Conservation (phyloP, 1,139 yeast genomes). For the Entelexis paramagnoliae region DNA sequence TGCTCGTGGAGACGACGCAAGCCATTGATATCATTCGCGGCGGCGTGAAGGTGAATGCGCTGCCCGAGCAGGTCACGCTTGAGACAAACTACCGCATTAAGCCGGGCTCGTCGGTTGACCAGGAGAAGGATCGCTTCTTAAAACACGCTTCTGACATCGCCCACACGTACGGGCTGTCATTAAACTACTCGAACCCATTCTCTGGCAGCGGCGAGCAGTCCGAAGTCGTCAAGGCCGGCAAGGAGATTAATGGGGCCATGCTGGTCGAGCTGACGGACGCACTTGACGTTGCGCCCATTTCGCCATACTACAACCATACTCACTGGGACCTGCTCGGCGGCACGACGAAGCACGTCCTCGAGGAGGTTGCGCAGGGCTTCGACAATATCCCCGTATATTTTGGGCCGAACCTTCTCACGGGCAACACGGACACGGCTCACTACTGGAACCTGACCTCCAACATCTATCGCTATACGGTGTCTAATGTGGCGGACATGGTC, state of each 20-base stretch:
- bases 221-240: not conserved
- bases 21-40: conserved; percentile 62
- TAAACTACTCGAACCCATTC: conserved; percentile 9
- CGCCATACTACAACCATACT: conserved; percentile 35
- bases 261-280: conserved; percentile 9
- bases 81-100: conserved; percentile 52
- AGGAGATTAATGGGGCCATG: conserved; percentile 5
- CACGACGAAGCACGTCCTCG: conserved; percentile 45
- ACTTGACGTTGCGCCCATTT: conserved; percentile 18
- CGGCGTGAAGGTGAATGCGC: conserved; percentile 60
- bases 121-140: conserved; percentile 36
- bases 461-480: conserved; percentile 52
- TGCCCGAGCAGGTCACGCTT: conserved; percentile 56
- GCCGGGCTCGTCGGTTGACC: conserved; percentile 40
- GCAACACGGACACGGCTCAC: conserved; percentile 69
- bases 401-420: conserved; percentile 56
- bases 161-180: conserved; percentile 29
- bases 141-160: conserved; percentile 38
- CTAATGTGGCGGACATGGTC: conserved; percentile 39
- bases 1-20: conserved; percentile 51
- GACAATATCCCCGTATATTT: conserved; percentile 25
- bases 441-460: conserved; percentile 62
- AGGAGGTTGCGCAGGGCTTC: conserved; percentile 38
- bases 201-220: conserved; percentile 3
- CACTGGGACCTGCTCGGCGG: conserved; percentile 51